Conservation (phyloP, 345 rosid species). For the Nasturtium officinale region DNA sequence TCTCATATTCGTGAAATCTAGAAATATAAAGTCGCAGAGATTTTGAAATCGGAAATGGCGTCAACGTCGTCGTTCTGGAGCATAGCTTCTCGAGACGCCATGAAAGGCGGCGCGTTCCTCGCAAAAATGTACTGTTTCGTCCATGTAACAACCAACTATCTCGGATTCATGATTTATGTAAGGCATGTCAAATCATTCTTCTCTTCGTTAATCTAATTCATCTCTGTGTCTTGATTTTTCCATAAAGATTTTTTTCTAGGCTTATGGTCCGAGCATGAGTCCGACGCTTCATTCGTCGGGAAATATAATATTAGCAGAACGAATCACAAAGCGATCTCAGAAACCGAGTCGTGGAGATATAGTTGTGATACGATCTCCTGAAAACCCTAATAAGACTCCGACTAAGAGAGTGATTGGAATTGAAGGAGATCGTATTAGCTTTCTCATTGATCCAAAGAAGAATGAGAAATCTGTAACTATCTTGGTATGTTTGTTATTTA, state of each 20-base stretch:
- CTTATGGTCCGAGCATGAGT: conserved; percentile 76
- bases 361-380: conserved; percentile 63
- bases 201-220: not conserved
- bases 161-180: conserved; percentile 53
- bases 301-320: conserved; percentile 56
- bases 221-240: not conserved
- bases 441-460: conserved; percentile 51
- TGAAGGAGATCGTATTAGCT: conserved; percentile 65
- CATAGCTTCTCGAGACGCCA: conserved; percentile 34
- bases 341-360: conserved; percentile 67
- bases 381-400: conserved; percentile 50
- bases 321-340: conserved; percentile 48
- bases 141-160: conserved; percentile 53
- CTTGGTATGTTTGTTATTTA: conserved; percentile 46
- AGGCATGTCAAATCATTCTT: conserved; percentile 12
- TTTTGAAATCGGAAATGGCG: conserved; percentile 10
- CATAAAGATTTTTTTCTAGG: conserved; percentile 30
- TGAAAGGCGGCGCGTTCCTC: conserved; percentile 21
- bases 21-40: not conserved
- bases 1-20: not conserved
- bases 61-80: conserved; percentile 37
- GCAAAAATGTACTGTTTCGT: conserved; percentile 51
- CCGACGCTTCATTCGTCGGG: conserved; percentile 63
- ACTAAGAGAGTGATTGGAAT: conserved; percentile 62
- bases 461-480: conserved; percentile 45